A percentile compares a stretch with the other conserved stretches of the same genome.
These are phyloP conservation scores for Adiantum capillusveneris DNA, from an alignment of 75 land plant genomes.

Conservation along the genomic window DNA sequence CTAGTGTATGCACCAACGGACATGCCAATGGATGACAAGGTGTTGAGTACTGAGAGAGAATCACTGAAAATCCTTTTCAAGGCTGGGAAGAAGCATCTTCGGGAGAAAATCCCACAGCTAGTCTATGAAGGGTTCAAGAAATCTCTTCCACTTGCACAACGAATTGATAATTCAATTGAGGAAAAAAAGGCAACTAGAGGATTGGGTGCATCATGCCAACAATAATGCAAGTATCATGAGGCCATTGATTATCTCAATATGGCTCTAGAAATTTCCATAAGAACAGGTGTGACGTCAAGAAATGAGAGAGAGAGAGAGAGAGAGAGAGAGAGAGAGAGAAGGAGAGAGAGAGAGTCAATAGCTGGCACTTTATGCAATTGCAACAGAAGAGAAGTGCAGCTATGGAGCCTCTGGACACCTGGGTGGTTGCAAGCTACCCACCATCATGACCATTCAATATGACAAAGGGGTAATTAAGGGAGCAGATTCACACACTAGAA, in stretches of 20 bases:
- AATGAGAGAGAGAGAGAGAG: constrained; percentile 83
- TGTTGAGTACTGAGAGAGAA: constrained; percentile 44
- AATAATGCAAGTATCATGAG: constrained; percentile 78
- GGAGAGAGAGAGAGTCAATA: no score
- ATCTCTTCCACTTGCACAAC: constrained; percentile 48
- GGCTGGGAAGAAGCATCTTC: constrained; percentile 50
- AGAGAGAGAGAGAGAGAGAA: no score
- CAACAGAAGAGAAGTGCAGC: no score
- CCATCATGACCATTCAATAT: no score
- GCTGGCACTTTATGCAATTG: no score
- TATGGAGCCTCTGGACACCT: no score
- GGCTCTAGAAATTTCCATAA: constrained; percentile 56
- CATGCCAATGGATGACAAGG: constrained; percentile 35
- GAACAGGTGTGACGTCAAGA: constrained; percentile 57
- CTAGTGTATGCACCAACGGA: constrained; percentile 90
- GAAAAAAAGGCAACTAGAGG: constrained; percentile 84
- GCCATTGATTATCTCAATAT: constrained; percentile 82
- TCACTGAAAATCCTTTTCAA: constrained; percentile 36
- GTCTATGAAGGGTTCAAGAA: constrained; percentile 59
- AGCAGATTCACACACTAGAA: no score
- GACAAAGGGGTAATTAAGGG: no score
- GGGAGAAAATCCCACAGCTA: constrained; percentile 49
- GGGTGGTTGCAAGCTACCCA: no score
- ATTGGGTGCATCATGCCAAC: constrained; percentile 83
- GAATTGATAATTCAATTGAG: constrained; percentile 49